Evolutionary conservation across 2,329 filamentous ascomycete genomes (phyloP), one percentile per base, ranked within the genome.

Genomic region (Scorias spongiosa): DNA sequence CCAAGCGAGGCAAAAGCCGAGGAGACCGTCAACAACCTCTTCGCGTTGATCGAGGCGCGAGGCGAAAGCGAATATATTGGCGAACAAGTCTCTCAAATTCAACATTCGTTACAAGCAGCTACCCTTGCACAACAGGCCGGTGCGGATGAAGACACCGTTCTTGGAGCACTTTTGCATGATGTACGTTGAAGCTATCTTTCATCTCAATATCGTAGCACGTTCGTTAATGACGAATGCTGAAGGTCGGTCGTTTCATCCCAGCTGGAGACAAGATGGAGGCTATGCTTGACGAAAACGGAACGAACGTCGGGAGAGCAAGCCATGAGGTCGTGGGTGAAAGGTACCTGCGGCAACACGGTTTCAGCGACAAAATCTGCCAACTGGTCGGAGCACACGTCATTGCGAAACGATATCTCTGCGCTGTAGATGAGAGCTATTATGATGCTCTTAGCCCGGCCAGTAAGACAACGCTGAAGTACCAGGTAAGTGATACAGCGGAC

Each of bases 81-180:
- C 41, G 56, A 61, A 45, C 40, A 42, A 14, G 53, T 60, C 36
- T 54, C 50, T 15, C 57, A 60, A 37, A 51, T 61, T 14, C 54
- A 57, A 34, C 58, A 60, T 42, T 58, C 52, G 12, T 45, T 61
- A 4, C 58, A 61, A 53, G 50, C 51, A 28, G 58, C 57, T 1
- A 52, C 56, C n/a, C 48, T 56, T 18, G 58, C 55, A 2, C 41
- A 50, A 28, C 39, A 48, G 26, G 47, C 54, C 15, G 48, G 46
- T 17, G 46, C 48, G 11, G 51, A 57, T 36, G 48, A 52, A 11
- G 53, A 57, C n/a, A 57, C 60, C 2, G 48, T 65, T 2, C 52
- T 64, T 18, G 65, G 63, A 0, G 61, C 64, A 7, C 50, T 67
- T 9, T 54, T 67, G 5, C 65, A 67, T 46, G 65, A 68, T 26